Base-by-base conservation (phyloP, 2,329 filamentous ascomycete species). In the Tolypocladium nubicola region DNA sequence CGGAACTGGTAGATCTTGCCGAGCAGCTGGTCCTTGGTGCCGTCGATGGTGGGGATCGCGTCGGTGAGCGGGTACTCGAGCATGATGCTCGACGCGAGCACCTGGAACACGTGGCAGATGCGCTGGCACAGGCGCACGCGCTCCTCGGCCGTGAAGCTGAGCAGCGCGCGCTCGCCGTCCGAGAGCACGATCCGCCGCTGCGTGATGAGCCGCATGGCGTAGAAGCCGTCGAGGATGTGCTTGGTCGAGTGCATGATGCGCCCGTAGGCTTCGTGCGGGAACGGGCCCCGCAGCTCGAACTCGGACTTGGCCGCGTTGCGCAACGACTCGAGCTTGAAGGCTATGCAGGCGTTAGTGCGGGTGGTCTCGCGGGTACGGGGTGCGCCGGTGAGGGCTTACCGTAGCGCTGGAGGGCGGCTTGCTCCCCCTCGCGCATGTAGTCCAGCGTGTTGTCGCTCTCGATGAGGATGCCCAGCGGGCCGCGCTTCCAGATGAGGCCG, bases 401-500 rank as follows among this genome's bases (percentile, higher is more conserved):
- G 66, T 93, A 97, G 58, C 88, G 85, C 67, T 96, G 91, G 56
- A 99, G 81, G 47, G 91, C 88, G 5, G 88, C 83, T 68, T 96
- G 92, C 71, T 97, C 94, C 40, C 86, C 83, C n/a, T 91, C 82
- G 61, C 87, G 87, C 81, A 97, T 91, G 70, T 96, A 97, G 7
- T 85, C 83, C 40, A 79, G 73, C 4, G 77, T 75, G 59, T 73
- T 75, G 61, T 82, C 76, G 59, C 79, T 83, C 52, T 85, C 79
- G 1, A 85, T 75, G 57, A 96, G 79, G 8, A 86, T 83, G 5
- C 88, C 87, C 30, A 99, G 76, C 0, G 94, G 94, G 10, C 95
- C 93, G 50, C 92, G 85, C 73, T 93, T 96, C 94, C 94, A 99
- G 62, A 97, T 92, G 39, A 99, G 80, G 19, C 91, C 90, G 85